Evolutionary conservation across 306 rosid species (phyloP).

Genomic region (Hippophae tibetana): DNA sequence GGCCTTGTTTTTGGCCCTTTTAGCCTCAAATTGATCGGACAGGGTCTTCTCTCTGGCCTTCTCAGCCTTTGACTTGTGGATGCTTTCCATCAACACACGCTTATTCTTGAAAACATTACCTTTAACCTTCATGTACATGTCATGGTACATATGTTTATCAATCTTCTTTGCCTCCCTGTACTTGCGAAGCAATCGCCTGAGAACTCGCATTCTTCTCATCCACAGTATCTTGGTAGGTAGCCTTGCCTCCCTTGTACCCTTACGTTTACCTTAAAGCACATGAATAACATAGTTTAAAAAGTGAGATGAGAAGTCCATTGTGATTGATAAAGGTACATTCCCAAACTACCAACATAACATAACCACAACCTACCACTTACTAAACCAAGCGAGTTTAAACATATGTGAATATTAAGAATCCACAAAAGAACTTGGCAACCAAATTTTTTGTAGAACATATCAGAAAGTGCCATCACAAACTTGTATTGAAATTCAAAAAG

Average conservation of each 20-base stretch:
- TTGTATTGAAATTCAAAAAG: no score
- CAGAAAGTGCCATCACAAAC: no score
- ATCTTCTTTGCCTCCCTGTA: conserved; percentile 83
- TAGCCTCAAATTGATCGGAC: conserved; percentile 89
- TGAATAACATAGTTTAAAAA: neutral
- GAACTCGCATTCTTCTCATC: conserved; percentile 98
- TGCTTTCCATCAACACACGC: conserved; percentile 94
- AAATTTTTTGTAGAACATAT: no score
- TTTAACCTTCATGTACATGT: conserved; percentile 97
- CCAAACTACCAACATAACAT: neutral
- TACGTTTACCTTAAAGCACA: conserved; percentile 56
- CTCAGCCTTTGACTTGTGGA: conserved; percentile 93
- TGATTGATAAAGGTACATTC: no score
- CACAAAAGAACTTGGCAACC: no score
- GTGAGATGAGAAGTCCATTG: neutral
- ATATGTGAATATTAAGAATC: no score
- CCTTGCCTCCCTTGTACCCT: conserved; percentile 98
- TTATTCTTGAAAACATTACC: conserved; percentile 97
- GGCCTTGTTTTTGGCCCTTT: conserved; percentile 95
- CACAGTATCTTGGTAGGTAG: conserved; percentile 86
- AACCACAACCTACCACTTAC: no score
- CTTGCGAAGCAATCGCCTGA: conserved; percentile 92
- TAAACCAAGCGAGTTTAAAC: no score
- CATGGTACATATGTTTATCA: conserved; percentile 96
- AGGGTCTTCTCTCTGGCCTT: conserved; percentile 94